Conservation (phyloP, 306 rosid species). For the Pterocarpus santalinus region DNA sequence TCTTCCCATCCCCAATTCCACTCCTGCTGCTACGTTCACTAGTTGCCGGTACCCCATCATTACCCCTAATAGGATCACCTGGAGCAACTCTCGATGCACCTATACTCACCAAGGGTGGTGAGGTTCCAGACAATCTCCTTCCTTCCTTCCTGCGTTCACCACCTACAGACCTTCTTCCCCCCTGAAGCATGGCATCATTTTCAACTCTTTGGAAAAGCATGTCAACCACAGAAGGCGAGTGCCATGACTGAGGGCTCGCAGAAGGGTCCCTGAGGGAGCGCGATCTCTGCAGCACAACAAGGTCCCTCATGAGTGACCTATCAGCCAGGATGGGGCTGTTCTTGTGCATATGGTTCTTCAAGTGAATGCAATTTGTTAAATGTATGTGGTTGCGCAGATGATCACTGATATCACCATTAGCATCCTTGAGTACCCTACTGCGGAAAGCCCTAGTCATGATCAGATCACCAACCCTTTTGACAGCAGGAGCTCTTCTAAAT, state of each 20-base stretch:
- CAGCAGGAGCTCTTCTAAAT: conserved; percentile 55
- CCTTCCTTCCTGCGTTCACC: conserved; percentile 73
- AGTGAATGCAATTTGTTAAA: conserved; percentile 96
- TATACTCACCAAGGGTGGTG: conserved; percentile 71
- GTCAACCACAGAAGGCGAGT: conserved; percentile 84
- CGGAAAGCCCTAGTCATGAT: conserved; percentile 97
- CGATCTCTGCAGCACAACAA: conserved; percentile 88
- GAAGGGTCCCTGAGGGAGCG: conserved; percentile 97
- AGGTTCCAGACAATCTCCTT: conserved; percentile 71
- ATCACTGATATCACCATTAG: conserved; percentile 95
- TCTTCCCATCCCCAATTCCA: conserved; percentile 67
- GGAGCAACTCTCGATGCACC: conserved; percentile 81
- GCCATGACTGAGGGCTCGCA: conserved; percentile 97
- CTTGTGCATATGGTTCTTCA: conserved; percentile 99
- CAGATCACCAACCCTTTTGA: conserved; percentile 60
- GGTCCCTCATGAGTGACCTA: conserved; percentile 93
- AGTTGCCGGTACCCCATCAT: conserved; percentile 55
- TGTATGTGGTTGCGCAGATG: conserved; percentile 97
- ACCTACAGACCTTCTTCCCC: conserved; percentile 84
- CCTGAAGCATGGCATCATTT: conserved; percentile 63
- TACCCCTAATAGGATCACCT: conserved; percentile 61
- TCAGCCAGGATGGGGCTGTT: conserved; percentile 91
- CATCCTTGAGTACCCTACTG: conserved; percentile 92
- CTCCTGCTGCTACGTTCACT: conserved; percentile 73
- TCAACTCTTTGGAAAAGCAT: conserved; percentile 75